Base-by-base conservation (phyloP, 2,329 filamentous ascomycete species). In the Verticillium tricorpus region DNA sequence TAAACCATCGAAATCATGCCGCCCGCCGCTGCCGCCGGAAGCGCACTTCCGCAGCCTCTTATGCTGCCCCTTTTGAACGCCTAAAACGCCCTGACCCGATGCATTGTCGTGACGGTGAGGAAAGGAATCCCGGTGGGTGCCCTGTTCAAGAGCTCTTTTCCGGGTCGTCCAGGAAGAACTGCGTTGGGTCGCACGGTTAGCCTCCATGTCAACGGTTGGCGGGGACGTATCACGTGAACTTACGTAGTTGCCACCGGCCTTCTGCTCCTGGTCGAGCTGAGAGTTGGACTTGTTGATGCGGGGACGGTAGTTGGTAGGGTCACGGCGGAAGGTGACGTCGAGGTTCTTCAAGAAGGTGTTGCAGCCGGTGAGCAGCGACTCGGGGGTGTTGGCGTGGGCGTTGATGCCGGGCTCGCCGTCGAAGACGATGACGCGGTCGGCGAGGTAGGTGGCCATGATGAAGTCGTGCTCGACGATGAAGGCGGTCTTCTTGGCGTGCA, bases 381-480 rank as follows among this genome's bases (percentile, higher is more conserved):
- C 92, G 39, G 96, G 95, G 58, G 83, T 82, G 77, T 97, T 97
- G 68, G 95, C 96, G 68, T 89, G 92, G 60, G 95, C 86, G 69
- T 96, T 83, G 69, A 96, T 85, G 72, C 93, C 95, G 57, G 96
- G 95, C 80, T 96, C 74, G 69, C 96, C 95, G 73, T 98, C 95
- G 72, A 99, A 99, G 72, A 99, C 95, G 72, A 99, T 99, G 76
- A 99, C 95, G 68, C 95, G 91, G 73, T 99, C 96, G 56, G 95
- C 86, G 59, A 87, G 81, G 68, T 86, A 86, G 19, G 84, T 88
- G 56, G 85, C 86, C 93, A 98, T 97, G 82, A 98, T 97, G 82
- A 99, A 98, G 85, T 99, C 95, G 90, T 99, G 95, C 88, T 99
- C 95, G 75, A 99, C 94, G 69, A 99, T 88, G 77, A 99, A 99